phyloP scores from a whole-genome alignment of 73 alveolate genomes.

The Symbiodinium pilosum region DNA sequence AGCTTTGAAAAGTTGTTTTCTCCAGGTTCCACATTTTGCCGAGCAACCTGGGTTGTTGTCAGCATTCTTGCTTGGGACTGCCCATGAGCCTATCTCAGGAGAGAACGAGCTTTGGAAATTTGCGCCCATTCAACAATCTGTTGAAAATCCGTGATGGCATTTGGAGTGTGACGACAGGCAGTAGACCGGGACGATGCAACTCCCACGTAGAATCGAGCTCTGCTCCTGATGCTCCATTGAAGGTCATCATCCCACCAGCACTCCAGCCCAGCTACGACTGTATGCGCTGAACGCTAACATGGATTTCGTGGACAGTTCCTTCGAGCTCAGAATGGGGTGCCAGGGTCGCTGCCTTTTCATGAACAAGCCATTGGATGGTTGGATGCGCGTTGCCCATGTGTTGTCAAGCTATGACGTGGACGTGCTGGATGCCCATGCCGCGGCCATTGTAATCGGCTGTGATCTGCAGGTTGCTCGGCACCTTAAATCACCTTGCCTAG shows the following conservation, averaged over 20 bases:
- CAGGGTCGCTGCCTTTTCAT: conserved; percentile 20
- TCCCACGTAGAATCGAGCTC: neutral
- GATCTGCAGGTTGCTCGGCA: conserved; percentile 25
- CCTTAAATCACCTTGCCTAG: too few species aligned
- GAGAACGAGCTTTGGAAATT: conserved; percentile 36
- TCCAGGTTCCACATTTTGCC: too few species aligned
- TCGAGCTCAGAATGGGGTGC: conserved; percentile 39
- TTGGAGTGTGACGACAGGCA: conserved; percentile 72
- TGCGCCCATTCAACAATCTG: conserved; percentile 37
- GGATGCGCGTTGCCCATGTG: conserved; percentile 80
- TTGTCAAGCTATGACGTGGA: conserved; percentile 28
- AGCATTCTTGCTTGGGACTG: too few species aligned
- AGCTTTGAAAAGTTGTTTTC: conserved; percentile 6
- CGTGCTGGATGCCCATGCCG: conserved; percentile 66
- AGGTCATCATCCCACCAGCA: conserved; percentile 43
- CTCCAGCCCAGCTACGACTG: conserved; percentile 48
- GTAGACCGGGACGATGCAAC: too few species aligned
- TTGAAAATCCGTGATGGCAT: conserved; percentile 11
- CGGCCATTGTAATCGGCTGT: conserved; percentile 45
- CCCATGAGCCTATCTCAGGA: too few species aligned
- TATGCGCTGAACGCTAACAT: conserved; percentile 37
- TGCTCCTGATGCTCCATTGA: neutral
- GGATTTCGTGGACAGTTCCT: conserved; percentile 46
- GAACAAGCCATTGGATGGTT: conserved; percentile 60
- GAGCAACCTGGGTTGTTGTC: too few species aligned